Evolutionary conservation across 2,329 filamentous ascomycete genomes (phyloP), one percentile per base, ranked within the genome.

Genomic region (Cryphonectria naterciae): DNA sequence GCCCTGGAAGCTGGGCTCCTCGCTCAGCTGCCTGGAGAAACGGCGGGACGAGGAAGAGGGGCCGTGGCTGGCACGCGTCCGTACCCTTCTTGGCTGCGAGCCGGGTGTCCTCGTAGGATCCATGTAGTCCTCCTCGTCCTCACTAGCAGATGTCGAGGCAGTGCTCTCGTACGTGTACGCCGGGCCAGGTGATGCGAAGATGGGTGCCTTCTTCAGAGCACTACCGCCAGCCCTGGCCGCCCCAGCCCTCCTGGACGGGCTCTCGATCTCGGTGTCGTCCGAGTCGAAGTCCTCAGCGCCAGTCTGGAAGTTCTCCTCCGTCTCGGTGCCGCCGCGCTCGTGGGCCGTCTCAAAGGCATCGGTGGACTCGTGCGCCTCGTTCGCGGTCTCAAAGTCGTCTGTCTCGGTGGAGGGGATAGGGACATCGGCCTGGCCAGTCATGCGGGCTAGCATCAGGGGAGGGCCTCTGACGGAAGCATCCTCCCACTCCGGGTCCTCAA

Each of bases 221-320:
- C 66, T 61, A 66, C 66, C 63, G 39, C 49, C 69, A 64, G 67
- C 67, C 54, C 71, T 69, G 43, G 52, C 43, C 32, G 71, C 80
- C 49, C 81, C 80, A 54, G 82, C 80, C 37, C 82, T 83, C 75
- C 81, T 83, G 3, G 83, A 81, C 2, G 81, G 84, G 68, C 85
- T 87, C 79, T 98, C 95, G 0, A 95, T 98, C 81, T 97, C 95
- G 0, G 94, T 97, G 73, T 94, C 93, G 70, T 89, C 92, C 77
- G 91, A 94, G 22, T 87, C 87, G 67, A 90, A 81, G 32, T 93
- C 92, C 76, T 98, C 96, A 22, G 90, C 89, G n/a, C 93, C 94
- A 4, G 95, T 98, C 79, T 97, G 93, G 88, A 98, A 98, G 74
- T 94, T 94, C 75, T 98, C 95, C 15, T 98, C 95, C 15, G 94